phyloP scores from a whole-genome alignment of 2,329 filamentous ascomycete genomes.

The Xylariales sp. region DNA sequence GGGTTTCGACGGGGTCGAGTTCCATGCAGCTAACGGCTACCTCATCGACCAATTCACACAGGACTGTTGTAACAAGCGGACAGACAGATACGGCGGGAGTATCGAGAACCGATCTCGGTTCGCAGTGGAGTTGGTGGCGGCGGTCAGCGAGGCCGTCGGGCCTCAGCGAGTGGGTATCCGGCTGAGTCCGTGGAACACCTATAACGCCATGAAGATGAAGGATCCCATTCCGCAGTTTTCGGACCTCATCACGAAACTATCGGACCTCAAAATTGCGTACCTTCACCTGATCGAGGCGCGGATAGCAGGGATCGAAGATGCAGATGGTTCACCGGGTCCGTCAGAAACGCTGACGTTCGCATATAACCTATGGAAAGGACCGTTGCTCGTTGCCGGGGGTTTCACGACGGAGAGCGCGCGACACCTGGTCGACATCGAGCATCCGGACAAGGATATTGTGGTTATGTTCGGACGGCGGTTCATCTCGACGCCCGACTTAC shows the following conservation, averaged over 20 bases:
- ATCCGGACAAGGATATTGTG: conserved; percentile 46
- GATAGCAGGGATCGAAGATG: conserved; percentile 57
- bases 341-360: conserved; percentile 32
- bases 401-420: conserved; percentile 43
- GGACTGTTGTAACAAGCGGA: conserved; percentile 33
- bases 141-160: conserved; percentile 56
- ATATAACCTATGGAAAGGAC: conserved; percentile 48
- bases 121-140: conserved; percentile 52
- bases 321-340: conserved; percentile 43
- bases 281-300: conserved; percentile 70
- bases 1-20: conserved; percentile 78
- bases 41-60: conserved; percentile 66
- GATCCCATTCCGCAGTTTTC: conserved; percentile 72
- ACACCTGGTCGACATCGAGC: conserved; percentile 44
- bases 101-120: conserved; percentile 53
- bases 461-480: conserved; percentile 61
- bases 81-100: conserved; percentile 34
- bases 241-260: conserved; percentile 63
- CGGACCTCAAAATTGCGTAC: conserved; percentile 65
- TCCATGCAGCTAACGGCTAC: conserved; percentile 69
- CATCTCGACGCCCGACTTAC: conserved; percentile 61
- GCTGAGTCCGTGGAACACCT: conserved; percentile 68
- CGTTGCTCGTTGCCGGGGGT: conserved; percentile 50
- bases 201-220: conserved; percentile 71
- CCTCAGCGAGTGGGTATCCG: conserved; percentile 65